phyloP scores from a whole-genome alignment of 2,329 filamentous ascomycete genomes.

The Colletotrichum scovillei region DNA sequence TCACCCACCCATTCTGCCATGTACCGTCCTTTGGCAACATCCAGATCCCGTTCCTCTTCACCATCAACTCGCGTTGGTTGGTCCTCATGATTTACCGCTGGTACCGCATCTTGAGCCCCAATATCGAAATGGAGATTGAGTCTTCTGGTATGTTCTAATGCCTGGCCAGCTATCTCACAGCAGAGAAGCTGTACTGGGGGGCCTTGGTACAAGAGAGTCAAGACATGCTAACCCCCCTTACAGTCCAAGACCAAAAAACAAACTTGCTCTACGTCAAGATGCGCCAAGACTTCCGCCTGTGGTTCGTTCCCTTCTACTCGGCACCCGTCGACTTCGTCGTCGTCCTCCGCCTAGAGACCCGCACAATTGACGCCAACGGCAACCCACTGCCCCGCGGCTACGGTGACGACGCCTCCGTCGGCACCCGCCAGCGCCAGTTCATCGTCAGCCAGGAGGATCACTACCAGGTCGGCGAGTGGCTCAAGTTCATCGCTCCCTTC shows the following conservation, averaged over 20 bases:
- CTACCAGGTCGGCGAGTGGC: conserved; percentile 81
- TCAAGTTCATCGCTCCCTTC: conserved; percentile 76
- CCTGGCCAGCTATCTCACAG: neutral
- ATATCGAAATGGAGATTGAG: conserved; percentile 75
- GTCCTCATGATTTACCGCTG: conserved; percentile 80
- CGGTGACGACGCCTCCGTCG: conserved; percentile 32
- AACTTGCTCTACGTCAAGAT: conserved; percentile 78
- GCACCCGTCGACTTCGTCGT: conserved; percentile 76
- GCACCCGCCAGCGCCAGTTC: conserved; percentile 75
- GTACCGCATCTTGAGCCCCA: conserved; percentile 86
- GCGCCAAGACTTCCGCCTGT: conserved; percentile 80
- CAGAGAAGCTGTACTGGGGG: too few relatives aligned
- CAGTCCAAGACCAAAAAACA: conserved; percentile 37
- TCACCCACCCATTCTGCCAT: conserved; percentile 82
- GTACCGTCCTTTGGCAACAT: conserved; percentile 66
- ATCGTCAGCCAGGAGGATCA: conserved; percentile 83
- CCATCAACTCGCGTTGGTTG: conserved; percentile 72
- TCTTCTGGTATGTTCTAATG: conserved; percentile 56
- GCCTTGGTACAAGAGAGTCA: too few relatives aligned
- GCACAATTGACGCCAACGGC: conserved; percentile 45
- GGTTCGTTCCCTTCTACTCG: conserved; percentile 80
- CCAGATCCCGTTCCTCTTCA: conserved; percentile 50
- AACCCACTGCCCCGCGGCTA: conserved; percentile 36
- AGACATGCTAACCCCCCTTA: neutral
- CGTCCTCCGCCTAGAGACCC: conserved; percentile 70